phyloP scores from a whole-genome alignment of 2,329 filamentous ascomycete species.

The Colletotrichum coccodes region DNA sequence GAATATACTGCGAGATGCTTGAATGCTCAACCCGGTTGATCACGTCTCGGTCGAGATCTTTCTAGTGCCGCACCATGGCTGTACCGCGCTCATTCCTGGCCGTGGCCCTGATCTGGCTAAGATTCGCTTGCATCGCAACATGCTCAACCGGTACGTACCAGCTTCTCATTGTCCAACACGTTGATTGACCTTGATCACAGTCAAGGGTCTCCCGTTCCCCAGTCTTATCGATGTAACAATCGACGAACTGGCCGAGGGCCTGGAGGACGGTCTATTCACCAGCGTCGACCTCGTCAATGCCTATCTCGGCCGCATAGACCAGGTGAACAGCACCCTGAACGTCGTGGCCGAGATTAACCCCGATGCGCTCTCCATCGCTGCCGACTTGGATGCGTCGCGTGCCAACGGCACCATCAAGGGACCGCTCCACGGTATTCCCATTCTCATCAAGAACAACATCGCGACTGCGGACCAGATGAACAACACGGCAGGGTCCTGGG shows the following conservation, averaged over 20 bases:
- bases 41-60: too few species aligned
- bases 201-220: slow-evolving; percentile 38
- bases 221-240: slow-evolving; percentile 45
- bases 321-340: slow-evolving; percentile 39
- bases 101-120: slow-evolving; percentile 15
- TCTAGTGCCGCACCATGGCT: neutral
- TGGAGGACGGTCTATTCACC: slow-evolving; percentile 45
- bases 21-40: neutral
- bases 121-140: neutral
- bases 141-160: slow-evolving; percentile 17
- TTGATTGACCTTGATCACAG: neutral
- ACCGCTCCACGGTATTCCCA: slow-evolving; percentile 70
- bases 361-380: slow-evolving; percentile 45
- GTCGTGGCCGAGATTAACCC: slow-evolving; percentile 49
- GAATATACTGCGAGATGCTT: too few species aligned
- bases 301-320: slow-evolving; percentile 39
- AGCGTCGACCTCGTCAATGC: slow-evolving; percentile 48
- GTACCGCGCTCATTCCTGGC: neutral
- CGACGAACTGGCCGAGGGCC: slow-evolving; percentile 43
- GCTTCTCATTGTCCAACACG: neutral
- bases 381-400: slow-evolving; percentile 43
- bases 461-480: slow-evolving; percentile 70
- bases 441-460: slow-evolving; percentile 74
- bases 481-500: slow-evolving; percentile 68
- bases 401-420: slow-evolving; percentile 39